Evolutionary conservation across 345 rosid species (phyloP).

Genomic region (Brassica nigra): DNA sequence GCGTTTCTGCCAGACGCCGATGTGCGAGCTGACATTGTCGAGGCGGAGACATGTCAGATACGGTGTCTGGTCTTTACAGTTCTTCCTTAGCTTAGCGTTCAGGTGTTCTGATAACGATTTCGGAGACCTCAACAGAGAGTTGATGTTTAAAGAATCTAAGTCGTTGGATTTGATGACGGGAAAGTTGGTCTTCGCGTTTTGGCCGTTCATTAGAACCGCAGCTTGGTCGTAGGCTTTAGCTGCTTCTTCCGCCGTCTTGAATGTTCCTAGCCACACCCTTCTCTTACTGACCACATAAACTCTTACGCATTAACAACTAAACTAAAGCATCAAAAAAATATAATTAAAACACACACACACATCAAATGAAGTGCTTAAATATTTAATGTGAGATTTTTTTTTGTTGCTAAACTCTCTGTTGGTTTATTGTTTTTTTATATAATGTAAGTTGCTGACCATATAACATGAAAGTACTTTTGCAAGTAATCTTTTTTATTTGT

Average conservation of each 20-base stretch:
- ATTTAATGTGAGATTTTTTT: no score
- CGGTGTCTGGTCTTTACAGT: conserved; percentile 58
- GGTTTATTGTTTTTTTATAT: no score
- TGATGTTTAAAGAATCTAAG: conserved; percentile 6
- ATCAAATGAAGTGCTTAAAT: background rate
- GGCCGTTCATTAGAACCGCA: conserved; percentile 67
- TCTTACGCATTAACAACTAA: background rate
- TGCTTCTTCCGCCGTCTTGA: conserved; percentile 76
- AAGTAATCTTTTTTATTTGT: background rate
- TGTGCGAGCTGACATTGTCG: conserved; percentile 64
- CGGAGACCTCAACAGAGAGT: conserved; percentile 1
- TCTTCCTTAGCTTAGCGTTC: conserved; percentile 57
- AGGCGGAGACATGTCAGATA: conserved; percentile 74
- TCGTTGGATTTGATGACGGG: conserved; percentile 41
- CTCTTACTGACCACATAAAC: conserved; percentile 52
- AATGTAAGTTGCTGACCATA: background rate
- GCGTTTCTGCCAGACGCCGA: conserved; percentile 78
- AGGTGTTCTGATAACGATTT: conserved; percentile 42
- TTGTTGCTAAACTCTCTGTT: no score
- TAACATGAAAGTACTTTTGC: background rate
- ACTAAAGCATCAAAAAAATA: background rate
- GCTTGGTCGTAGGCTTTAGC: conserved; percentile 78
- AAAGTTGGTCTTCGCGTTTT: conserved; percentile 72
- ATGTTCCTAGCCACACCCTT: conserved; percentile 85
- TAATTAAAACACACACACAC: background rate